Percentiles rank a stretch among this genome's conserved stretches.
These are phyloP conservation scores for Prunus kanzakura DNA, from an alignment of 306 rosid genomes.

Conservation along the genomic window DNA sequence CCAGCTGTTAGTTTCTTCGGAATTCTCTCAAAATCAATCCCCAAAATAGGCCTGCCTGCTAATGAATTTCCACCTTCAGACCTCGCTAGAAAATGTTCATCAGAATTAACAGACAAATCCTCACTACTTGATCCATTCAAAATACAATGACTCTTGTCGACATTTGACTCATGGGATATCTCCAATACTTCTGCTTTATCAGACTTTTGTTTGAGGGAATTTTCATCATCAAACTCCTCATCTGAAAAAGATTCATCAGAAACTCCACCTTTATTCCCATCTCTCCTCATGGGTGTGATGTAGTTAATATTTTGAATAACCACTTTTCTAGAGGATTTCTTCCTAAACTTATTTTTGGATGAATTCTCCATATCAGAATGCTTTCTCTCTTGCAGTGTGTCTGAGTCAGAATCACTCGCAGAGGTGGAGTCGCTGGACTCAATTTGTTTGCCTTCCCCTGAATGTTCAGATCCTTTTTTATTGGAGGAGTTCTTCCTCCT, in stretches of 20 bases:
- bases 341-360: conserved; percentile 34
- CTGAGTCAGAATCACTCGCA: conserved; percentile 44
- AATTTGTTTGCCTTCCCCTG: conserved; percentile 34
- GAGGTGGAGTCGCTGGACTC: conserved; percentile 27
- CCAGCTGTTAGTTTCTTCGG: conserved; percentile 34
- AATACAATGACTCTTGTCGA: neutral
- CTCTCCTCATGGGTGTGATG: conserved; percentile 59
- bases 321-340: conserved; percentile 54
- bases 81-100: conserved; percentile 37
- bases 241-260: conserved; percentile 43
- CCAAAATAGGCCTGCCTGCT: conserved; percentile 23
- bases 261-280: conserved; percentile 46
- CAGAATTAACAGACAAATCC: conserved; percentile 21
- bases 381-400: conserved; percentile 29
- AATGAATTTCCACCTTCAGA: conserved; percentile 29
- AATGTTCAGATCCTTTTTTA: conserved; percentile 33
- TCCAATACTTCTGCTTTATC: conserved; percentile 44
- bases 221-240: conserved; percentile 32
- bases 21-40: conserved; percentile 34
- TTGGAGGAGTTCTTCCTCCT: conserved; percentile 35
- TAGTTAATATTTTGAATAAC: conserved; percentile 70
- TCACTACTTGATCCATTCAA: conserved; percentile 23
- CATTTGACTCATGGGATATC: conserved; percentile 29
- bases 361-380: conserved; percentile 35
- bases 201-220: conserved; percentile 37